Base-by-base conservation (phyloP, 176 grass and related monocot species). In the Poa annua region DNA sequence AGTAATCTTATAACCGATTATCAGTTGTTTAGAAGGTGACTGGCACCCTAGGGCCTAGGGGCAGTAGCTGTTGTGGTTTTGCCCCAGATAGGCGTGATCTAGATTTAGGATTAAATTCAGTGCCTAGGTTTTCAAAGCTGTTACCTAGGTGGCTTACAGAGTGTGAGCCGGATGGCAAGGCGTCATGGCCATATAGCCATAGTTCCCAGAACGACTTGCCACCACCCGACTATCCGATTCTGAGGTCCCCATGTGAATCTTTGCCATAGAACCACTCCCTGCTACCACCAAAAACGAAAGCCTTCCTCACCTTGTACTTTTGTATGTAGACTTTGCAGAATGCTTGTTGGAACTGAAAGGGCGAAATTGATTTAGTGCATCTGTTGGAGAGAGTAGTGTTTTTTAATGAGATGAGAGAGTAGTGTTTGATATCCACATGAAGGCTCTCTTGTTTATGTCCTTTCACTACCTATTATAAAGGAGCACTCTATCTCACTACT, bases 371-470 rank as follows among this genome's bases (percentile, higher is more conserved):
- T 32, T 64, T 64, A 14, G 4, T 33, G 33, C 29, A 33, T 0
- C 26, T 32, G 26, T 34, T 64, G 26, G 26, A 32, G 12, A 62
- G 22, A 16, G 25, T 26, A 26, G 21, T 25, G 57, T 60, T 7
- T 26, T 60, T 26, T 6, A 14, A 8, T 24, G 24, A 62, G 59
- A 29, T 29, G 59, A 29, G 9, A 25, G 57, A 19, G 62, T 66
- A 35, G 62, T 33, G 62, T 35, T 66, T 66, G 19, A 66, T 13
- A 66, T 35, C 62, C 62, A 66, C 62, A 66, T 35, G 62, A 66
- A 34, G 14, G 62, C 13, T 66, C 26, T 5, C 61, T 66, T 15
- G 15, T 66, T 66, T 34, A 35, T 64, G 22, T 26, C 4, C 26
- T 64, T 64, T 64, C 26, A 64, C 17, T 66, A 6, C 26, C 14